Evolutionary conservation across 768 basidiomycete genomes (phyloP).

Genomic region (Boletellus ananiceps): DNA sequence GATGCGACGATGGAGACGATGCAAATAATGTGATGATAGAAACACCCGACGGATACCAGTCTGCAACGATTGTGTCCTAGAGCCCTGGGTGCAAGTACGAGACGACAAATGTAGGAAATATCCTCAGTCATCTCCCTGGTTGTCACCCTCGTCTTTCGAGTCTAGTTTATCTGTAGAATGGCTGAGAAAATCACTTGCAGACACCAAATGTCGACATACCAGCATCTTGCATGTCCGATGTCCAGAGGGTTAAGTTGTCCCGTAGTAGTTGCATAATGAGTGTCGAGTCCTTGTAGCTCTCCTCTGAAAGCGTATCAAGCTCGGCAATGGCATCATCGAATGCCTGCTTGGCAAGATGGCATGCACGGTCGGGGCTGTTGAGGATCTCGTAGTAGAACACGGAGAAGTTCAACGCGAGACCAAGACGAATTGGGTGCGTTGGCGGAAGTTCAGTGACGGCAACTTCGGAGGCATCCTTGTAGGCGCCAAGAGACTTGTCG

Average conservation of each 20-base stretch:
- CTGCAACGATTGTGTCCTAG: constrained; percentile 10
- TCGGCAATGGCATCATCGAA: constrained; percentile 99
- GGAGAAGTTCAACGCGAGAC: constrained; percentile 98
- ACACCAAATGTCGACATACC: constrained; percentile 47
- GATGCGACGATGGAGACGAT: constrained; percentile 32
- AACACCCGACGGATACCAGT: constrained; percentile 12
- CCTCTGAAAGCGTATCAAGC: constrained; percentile 97
- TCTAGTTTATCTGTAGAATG: constrained; percentile 61
- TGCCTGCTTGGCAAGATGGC: constrained; percentile 97
- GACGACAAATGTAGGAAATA: constrained; percentile 4
- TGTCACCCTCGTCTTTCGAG: constrained; percentile 64
- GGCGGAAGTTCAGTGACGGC: constrained; percentile 93
- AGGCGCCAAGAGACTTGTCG: constrained; percentile 94
- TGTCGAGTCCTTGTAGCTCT: constrained; percentile 99
- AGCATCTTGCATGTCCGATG: constrained; percentile 94
- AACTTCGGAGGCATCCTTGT: constrained; percentile 97
- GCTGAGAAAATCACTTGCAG: constrained; percentile 5
- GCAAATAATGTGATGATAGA: constrained; percentile 28
- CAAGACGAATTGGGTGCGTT: constrained; percentile 97
- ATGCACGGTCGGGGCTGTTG: constrained; percentile 97
- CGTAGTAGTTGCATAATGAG: constrained; percentile 95
- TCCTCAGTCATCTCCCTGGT: constrained; percentile 61
- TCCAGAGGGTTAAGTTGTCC: constrained; percentile 98
- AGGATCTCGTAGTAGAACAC: constrained; percentile 99
- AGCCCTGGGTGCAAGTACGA: constrained; percentile 17